A percentile compares a stretch with the other conserved stretches of the same genome.
Evolutionary conservation across 164 flowering plant species (phyloP).

Genomic region (Kingdonia uniflora): DNA sequence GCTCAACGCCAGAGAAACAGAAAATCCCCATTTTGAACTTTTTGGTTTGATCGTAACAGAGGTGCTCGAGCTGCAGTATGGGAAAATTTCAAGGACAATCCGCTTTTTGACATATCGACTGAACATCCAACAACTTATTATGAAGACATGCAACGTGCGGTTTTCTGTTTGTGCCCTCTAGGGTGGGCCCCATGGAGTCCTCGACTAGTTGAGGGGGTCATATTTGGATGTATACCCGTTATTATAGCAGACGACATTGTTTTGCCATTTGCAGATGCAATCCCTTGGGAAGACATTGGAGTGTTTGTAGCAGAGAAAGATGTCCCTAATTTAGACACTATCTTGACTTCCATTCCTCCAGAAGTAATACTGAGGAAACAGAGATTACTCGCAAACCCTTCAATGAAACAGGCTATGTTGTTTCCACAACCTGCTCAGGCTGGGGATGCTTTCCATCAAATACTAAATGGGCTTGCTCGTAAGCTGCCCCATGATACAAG

Average conservation of each 20-base stretch:
- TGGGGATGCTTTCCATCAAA: conserved; percentile 92
- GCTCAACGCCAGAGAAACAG: too few species aligned
- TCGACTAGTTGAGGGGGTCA: conserved; percentile 85
- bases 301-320: conserved; percentile 80
- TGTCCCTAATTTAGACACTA: conserved; percentile 78
- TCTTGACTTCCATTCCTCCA: conserved; percentile 75
- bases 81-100: conserved; percentile 97
- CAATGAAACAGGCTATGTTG: conserved; percentile 87
- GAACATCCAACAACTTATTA: conserved; percentile 95
- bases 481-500: conserved; percentile 63
- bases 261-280: conserved; percentile 91
- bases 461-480: conserved; percentile 79
- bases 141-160: conserved; percentile 95
- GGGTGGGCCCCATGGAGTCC: conserved; percentile 99
- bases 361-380: conserved; percentile 78
- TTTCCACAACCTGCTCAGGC: conserved; percentile 85
- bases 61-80: conserved; percentile 98
- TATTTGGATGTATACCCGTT: conserved; percentile 94
- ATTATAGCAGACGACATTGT: conserved; percentile 96
- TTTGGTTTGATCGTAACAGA: conserved; percentile 27
- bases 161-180: conserved; percentile 88
- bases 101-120: conserved; percentile 88
- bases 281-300: conserved; percentile 96
- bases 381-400: conserved; percentile 80
- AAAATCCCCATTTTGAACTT: not conserved